Percentiles rank a stretch among this genome's conserved stretches.
These are phyloP conservation scores for Cyclotella atomus DNA, from an alignment of 108 stramenopile species.

Conservation along the genomic window DNA sequence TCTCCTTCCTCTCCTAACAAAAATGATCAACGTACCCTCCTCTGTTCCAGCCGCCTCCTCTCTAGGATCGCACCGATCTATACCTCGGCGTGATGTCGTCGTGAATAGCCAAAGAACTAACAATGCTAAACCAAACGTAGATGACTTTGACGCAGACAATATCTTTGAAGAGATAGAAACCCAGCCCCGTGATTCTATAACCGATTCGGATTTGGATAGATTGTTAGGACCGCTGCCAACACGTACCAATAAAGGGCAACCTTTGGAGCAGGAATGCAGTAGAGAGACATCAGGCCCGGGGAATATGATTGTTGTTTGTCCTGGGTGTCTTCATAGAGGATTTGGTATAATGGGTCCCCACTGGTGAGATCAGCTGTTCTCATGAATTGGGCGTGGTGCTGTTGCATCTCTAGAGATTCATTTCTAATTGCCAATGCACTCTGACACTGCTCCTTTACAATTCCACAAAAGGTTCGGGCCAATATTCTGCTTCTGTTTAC, in stretches of 20 bases:
- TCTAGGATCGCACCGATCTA: background rate
- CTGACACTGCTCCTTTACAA: no score
- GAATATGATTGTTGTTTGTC: conserved; percentile 68
- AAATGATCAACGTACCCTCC: background rate
- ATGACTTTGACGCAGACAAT: background rate
- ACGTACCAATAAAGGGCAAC: background rate
- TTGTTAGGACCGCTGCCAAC: conserved; percentile 9
- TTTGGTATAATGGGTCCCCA: conserved; percentile 85
- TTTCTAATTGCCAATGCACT: background rate
- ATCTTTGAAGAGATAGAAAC: conserved; percentile 11
- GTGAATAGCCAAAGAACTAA: background rate
- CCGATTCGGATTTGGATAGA: conserved; percentile 4
- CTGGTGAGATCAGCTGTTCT: no score
- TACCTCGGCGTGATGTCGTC: background rate
- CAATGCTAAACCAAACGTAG: background rate
- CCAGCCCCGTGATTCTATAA: background rate
- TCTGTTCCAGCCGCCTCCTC: background rate
- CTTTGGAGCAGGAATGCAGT: background rate
- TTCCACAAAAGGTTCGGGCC: conserved; percentile 61
- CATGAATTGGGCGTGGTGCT: no score
- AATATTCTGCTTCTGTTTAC: conserved; percentile 52
- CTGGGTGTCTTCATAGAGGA: conserved; percentile 49
- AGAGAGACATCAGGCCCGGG: conserved; percentile 23
- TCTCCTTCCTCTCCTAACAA: background rate
- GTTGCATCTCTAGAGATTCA: background rate